Evolutionary conservation across 495 filamentous ascomycete genomes (phyloP), one percentile per base, ranked within the genome.

Genomic region (Darksidea phi): DNA sequence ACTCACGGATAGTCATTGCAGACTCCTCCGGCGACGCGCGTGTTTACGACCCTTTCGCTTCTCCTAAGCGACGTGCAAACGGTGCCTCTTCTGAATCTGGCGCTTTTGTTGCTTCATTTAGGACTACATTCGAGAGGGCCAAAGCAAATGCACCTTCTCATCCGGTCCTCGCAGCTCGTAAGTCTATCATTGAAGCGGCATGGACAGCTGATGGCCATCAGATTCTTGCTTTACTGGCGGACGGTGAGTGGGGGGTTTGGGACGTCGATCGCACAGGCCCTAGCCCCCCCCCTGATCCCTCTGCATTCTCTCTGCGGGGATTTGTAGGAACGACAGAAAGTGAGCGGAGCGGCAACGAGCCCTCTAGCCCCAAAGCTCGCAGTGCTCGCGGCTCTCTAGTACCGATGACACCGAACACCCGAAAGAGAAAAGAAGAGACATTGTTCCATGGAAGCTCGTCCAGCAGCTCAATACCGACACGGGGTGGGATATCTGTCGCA

Each of bases 211-310:
- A 85, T 43, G 92, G 91, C 37, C 84, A 81, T 42, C 87, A 87
- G 12, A 79, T 96, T 37, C 76, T 96, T 62, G 82, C 84, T 4
- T 78, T 97, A 7, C 79, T 93, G 12, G 82, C 81, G 5, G 90
- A 96, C 71, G 93, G 91, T 0, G 87, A 95, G 75, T 97, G 92
- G 92, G 92, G 90, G 3, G 84, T 97, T 25, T 97, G 93, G 91
- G 90, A 95, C 74, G 77, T 92, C 28, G 85, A 90, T 67, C 85
- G 86, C 1, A 79, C 83, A 38, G 82, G 83, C 59, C 86, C 77
- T 3, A 77, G 70, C 70, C 75, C 69, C 86, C 15, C 80, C 80
- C 83, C 15, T 82, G 84, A 6, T 71, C 86, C 62, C 3, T 86
- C 87, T 17, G 71, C 78, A 23, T 95, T 89, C 67, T 84, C 83